Conservation (phyloP, 2,329 filamentous ascomycete species). For the Proliferodiscus dingleyae region DNA sequence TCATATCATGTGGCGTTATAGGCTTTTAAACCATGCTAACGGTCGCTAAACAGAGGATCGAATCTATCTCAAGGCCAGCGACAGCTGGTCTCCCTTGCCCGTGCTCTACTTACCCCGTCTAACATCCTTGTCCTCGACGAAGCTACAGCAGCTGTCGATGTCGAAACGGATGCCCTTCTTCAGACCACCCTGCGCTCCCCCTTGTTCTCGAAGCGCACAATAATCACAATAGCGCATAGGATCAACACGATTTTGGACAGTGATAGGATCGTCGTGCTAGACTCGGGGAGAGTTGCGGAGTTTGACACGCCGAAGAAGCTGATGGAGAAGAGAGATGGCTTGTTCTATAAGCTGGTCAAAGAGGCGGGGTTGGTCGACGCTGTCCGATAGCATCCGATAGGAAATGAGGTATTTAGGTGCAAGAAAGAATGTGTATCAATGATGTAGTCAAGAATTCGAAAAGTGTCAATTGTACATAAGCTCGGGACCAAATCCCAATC, state of each 20-base stretch:
- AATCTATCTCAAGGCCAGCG: slow-evolving; percentile 94
- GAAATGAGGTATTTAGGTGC: not conserved
- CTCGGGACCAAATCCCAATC: too few relatives aligned
- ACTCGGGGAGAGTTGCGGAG: slow-evolving; percentile 84
- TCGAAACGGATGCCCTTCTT: slow-evolving; percentile 63
- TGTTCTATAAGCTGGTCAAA: slow-evolving; percentile 87
- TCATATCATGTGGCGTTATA: too few relatives aligned
- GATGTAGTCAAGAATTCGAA: too few relatives aligned
- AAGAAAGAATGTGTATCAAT: not conserved
- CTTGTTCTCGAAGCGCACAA: slow-evolving; percentile 83
- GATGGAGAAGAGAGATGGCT: slow-evolving; percentile 68
- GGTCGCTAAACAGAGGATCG: slow-evolving; percentile 55
- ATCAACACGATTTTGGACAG: slow-evolving; percentile 93
- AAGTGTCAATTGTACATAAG: too few relatives aligned
- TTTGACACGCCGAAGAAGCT: slow-evolving; percentile 83
- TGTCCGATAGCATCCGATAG: not conserved
- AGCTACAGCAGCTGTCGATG: slow-evolving; percentile 75
- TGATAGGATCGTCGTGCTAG: slow-evolving; percentile 89
- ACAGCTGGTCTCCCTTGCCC: slow-evolving; percentile 88
- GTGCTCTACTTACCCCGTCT: slow-evolving; percentile 88
- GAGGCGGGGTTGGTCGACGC: slow-evolving; percentile 67
- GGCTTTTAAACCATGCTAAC: slow-evolving; percentile 8
- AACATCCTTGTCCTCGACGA: slow-evolving; percentile 97
- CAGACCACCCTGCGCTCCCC: slow-evolving; percentile 59
- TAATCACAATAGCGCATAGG: slow-evolving; percentile 96